Base-by-base conservation (phyloP, 805 yeast species). In the Scheffersomyces spartinae region DNA sequence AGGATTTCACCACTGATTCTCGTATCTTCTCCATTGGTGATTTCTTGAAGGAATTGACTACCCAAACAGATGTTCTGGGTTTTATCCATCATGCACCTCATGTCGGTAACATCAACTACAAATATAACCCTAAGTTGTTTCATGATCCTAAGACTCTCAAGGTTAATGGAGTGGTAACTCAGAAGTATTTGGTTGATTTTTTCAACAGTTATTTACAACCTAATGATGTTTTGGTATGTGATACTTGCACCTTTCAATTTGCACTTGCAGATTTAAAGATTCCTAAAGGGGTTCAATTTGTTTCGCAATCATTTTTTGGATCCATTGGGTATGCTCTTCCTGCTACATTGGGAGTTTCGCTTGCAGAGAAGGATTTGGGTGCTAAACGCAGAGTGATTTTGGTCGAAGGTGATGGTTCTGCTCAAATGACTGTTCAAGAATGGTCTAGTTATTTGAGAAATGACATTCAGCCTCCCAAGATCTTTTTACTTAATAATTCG, bases 401-500 rank as follows among this genome's bases (percentile, higher is more conserved):
- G 13, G 54, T 83, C 10, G 85, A 81, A 58, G 95, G 96, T 29
- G 96, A 86, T 48, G 96, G 96, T 1, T 76, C 94, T 3, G 88
- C 95, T 2, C 94, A 83, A 57, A 81, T 86, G 94, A 84, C 95
- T 4, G 62, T 79, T 28, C 95, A 86, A 61, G 96, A 86, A 45
- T 50, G 76, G 25, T 70, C 83, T 1, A 64, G 82, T 2, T 71
- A 68, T 42, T 48, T 79, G 20, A 67, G 82, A 33, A 57, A 67
- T 33, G 58, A 62, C 11, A 60, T 78, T 21, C 68, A 68, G 18
- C 29, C 38, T 11, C 83, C 94, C 13, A 69, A 77, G 21, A 64
- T 86, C 15, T 68, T 85, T 38, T 51, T 86, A 26, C 57, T 84
- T 52, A 86, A 86, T 54, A 86, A 86, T 52, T 67, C 68, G 30